Conservation (phyloP, 2,329 filamentous ascomycete species). For the Fusarium heterosporum region DNA sequence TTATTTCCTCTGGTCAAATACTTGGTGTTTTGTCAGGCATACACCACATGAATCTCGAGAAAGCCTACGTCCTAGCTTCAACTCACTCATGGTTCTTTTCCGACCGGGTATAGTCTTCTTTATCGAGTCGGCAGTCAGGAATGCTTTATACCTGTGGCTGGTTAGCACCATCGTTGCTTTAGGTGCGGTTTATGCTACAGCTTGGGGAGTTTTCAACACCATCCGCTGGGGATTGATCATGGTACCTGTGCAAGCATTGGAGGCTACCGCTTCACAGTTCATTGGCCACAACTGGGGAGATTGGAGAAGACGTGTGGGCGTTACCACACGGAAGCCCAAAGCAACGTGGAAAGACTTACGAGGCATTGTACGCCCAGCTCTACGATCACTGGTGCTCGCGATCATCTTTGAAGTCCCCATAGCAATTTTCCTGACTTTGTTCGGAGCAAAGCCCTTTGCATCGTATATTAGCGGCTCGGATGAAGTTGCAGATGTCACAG, state of each 20-base stretch:
- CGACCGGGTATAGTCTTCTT: slow-evolving; percentile 71
- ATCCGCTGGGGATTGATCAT: slow-evolving; percentile 81
- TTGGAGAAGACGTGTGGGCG: slow-evolving; percentile 53
- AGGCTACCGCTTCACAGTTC: slow-evolving; percentile 73
- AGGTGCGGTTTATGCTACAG: slow-evolving; percentile 74
- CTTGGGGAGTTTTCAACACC: slow-evolving; percentile 79
- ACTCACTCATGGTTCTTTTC: slow-evolving; percentile 62
- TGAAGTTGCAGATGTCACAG: slow-evolving; percentile 69
- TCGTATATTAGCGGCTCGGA: slow-evolving; percentile 69
- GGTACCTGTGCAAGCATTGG: slow-evolving; percentile 76
- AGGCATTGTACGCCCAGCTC: slow-evolving; percentile 63
- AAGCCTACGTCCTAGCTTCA: slow-evolving; percentile 52
- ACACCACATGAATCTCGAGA: not conserved
- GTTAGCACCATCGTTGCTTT: slow-evolving; percentile 72
- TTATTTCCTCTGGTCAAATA: slow-evolving; percentile 68
- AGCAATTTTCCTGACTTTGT: slow-evolving; percentile 70
- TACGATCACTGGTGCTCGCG: slow-evolving; percentile 64
- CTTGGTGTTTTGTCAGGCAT: slow-evolving; percentile 26
- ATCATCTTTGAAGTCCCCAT: slow-evolving; percentile 70
- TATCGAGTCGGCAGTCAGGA: slow-evolving; percentile 73
- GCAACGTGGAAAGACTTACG: slow-evolving; percentile 37
- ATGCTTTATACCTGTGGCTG: slow-evolving; percentile 78
- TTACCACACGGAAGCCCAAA: slow-evolving; percentile 32
- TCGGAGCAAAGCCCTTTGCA: slow-evolving; percentile 71
- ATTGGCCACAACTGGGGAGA: slow-evolving; percentile 74